Evolutionary conservation across 768 basidiomycete species (phyloP).

Genomic region (Trametes gibbosa): DNA sequence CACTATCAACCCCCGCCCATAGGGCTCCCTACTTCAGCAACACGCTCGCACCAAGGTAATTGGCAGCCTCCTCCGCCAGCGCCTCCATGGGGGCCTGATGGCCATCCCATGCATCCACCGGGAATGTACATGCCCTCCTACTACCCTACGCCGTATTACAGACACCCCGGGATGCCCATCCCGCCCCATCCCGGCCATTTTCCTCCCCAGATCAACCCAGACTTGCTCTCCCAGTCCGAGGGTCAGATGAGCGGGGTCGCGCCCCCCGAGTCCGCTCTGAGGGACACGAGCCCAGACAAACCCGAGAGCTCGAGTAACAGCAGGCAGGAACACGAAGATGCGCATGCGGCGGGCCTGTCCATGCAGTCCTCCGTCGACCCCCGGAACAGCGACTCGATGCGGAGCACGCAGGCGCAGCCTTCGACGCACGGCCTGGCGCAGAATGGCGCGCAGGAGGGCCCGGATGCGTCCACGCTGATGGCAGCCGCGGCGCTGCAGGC

Average conservation of each 20-base stretch:
- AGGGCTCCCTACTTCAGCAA: slow-evolving; percentile 53
- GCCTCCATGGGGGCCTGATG: slow-evolving; percentile 36
- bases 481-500: slow-evolving; percentile 31
- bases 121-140: slow-evolving; percentile 35
- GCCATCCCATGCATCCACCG: slow-evolving; percentile 22
- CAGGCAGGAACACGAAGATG: neutral
- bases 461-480: slow-evolving; percentile 18
- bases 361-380: neutral
- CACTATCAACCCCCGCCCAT: slow-evolving; percentile 39
- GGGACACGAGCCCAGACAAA: slow-evolving; percentile 8
- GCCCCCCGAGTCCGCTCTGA: slow-evolving; percentile 15
- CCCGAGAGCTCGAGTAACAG: neutral
- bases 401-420: neutral
- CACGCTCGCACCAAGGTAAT: slow-evolving; percentile 37
- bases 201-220: slow-evolving; percentile 25
- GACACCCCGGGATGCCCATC: slow-evolving; percentile 30
- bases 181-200: slow-evolving; percentile 21
- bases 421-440: neutral
- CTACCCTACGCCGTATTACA: slow-evolving; percentile 50
- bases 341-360: neutral
- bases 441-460: neutral
- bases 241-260: slow-evolving; percentile 10
- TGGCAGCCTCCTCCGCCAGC: slow-evolving; percentile 30
- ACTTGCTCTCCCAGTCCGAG: slow-evolving; percentile 20
- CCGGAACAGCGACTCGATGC: neutral